Evolutionary conservation across 2,329 filamentous ascomycete species (phyloP).

Genomic region (Apiospora malaysiana): DNA sequence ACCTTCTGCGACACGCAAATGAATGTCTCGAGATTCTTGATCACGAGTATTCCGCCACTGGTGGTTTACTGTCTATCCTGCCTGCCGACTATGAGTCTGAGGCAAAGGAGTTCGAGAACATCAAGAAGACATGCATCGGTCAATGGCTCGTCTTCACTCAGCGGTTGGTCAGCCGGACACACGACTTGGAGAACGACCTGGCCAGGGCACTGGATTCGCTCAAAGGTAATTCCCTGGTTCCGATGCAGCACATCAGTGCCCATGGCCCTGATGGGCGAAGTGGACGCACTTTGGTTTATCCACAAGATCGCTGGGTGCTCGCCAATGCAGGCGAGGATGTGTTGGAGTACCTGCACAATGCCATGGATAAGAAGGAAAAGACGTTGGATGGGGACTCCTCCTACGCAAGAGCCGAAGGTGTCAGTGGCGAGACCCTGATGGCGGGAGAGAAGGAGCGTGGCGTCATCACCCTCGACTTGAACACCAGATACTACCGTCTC

Average conservation of each 20-base stretch:
- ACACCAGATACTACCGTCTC: constrained; percentile 59
- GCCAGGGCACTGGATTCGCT: constrained; percentile 57
- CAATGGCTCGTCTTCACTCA: constrained; percentile 63
- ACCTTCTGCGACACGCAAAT: constrained; percentile 63
- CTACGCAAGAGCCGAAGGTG: constrained; percentile 44
- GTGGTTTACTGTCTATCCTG: constrained; percentile 61
- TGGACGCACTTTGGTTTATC: constrained; percentile 58
- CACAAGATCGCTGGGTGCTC: constrained; percentile 62
- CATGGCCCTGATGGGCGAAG: constrained; percentile 59
- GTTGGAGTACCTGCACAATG: constrained; percentile 50
- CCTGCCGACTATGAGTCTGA: constrained; percentile 47
- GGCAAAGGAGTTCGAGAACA: constrained; percentile 44
- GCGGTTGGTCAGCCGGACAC: constrained; percentile 58
- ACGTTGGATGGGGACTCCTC: constrained; percentile 43
- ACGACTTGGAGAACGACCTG: constrained; percentile 62
- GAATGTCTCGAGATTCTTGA: constrained; percentile 65
- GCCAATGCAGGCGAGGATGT: constrained; percentile 61
- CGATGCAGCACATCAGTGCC: constrained; percentile 57
- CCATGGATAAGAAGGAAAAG: constrained; percentile 54
- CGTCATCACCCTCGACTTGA: constrained; percentile 54
- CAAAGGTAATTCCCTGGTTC: constrained; percentile 55
- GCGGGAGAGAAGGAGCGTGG: constrained; percentile 46
- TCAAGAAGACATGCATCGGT: constrained; percentile 59
- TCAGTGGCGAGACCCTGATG: constrained; percentile 48
- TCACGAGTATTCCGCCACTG: constrained; percentile 61